Evolutionary conservation across 805 yeast species (phyloP).

Genomic region (Debaryomyces maramus): DNA sequence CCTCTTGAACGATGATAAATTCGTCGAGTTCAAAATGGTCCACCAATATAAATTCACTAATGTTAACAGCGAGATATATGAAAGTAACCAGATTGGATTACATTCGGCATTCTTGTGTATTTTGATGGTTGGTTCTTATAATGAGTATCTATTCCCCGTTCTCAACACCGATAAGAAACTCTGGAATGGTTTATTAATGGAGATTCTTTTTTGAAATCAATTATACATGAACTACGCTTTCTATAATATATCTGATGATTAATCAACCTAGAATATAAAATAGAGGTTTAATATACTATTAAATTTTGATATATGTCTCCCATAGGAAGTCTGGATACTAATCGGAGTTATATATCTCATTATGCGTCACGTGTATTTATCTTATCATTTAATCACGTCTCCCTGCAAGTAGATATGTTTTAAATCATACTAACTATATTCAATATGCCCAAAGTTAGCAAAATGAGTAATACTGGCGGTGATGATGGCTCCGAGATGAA

Average conservation of each 20-base stretch:
- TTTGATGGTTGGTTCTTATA: constrained; percentile 1
- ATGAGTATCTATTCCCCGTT: constrained; percentile 8
- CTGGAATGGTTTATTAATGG: constrained; percentile 12
- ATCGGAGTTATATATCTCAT: too few relatives aligned
- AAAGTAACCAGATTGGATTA: constrained; percentile 23
- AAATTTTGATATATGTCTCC: too few relatives aligned
- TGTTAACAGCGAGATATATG: constrained; percentile 16
- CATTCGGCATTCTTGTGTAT: constrained; percentile 18
- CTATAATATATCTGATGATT: too few relatives aligned
- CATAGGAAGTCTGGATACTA: too few relatives aligned
- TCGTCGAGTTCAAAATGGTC: constrained; percentile 15
- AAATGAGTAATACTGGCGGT: background rate
- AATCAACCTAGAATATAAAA: too few relatives aligned
- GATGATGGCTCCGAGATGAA: background rate
- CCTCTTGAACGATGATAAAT: constrained; percentile 24
- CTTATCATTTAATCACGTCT: constrained; percentile 1
- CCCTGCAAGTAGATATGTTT: background rate
- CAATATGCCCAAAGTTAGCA: background rate
- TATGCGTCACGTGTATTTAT: background rate
- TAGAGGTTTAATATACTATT: too few relatives aligned
- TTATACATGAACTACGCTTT: background rate
- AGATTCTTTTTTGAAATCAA: background rate
- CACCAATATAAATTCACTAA: background rate
- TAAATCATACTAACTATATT: too few relatives aligned
- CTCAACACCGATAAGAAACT: constrained; percentile 8